Evolutionary conservation across 768 basidiomycete genomes (phyloP).

Genomic region (Amanita brunnescens): DNA sequence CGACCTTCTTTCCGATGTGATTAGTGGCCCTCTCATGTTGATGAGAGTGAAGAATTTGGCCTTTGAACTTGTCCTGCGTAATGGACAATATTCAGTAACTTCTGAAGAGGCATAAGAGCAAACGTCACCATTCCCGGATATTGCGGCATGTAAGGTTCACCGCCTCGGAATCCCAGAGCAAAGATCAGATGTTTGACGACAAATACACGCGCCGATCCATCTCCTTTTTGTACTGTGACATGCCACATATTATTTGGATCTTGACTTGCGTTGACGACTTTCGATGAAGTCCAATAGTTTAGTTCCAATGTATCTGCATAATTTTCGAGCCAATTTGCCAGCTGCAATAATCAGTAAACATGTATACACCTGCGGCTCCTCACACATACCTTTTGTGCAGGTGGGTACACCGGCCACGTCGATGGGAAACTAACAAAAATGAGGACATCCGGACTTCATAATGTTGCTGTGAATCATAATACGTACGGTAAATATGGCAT

Average conservation of each 20-base stretch:
- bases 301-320: conserved; percentile 31
- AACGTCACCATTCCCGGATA: conserved; percentile 35
- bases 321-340: conserved; percentile 25
- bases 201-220: conserved; percentile 28
- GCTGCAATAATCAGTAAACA: conserved; percentile 10
- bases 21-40: conserved; percentile 46
- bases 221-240: conserved; percentile 28
- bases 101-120: background rate
- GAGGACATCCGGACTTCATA: background rate
- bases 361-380: background rate
- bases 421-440: conserved; percentile 37
- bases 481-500: conserved; percentile 55
- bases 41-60: conserved; percentile 51
- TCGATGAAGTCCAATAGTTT: conserved; percentile 41
- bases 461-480: background rate
- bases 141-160: conserved; percentile 35
- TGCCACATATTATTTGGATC: conserved; percentile 30
- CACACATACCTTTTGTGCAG: conserved; percentile 37
- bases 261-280: conserved; percentile 25
- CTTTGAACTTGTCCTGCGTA: conserved; percentile 48
- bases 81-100: background rate
- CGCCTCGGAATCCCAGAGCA: conserved; percentile 44
- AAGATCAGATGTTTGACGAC: conserved; percentile 42
- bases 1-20: conserved; percentile 60
- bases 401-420: conserved; percentile 50